Base-by-base conservation (phyloP, 768 basidiomycete genomes). In the Boletus reticuloceps region DNA sequence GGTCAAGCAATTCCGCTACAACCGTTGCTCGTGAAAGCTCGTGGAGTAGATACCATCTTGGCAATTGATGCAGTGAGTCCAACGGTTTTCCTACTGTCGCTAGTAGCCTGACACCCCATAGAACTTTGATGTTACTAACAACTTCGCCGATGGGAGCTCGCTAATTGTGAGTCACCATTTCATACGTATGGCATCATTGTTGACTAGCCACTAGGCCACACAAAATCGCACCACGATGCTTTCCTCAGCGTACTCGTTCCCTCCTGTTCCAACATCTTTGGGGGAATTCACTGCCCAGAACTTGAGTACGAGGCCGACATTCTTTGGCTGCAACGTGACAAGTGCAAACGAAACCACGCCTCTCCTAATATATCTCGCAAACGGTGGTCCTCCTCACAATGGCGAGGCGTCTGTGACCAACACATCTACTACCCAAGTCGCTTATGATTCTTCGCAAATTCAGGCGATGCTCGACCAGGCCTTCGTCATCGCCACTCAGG, bases 351-450 rank as follows among this genome's bases (percentile, higher is more conserved):
- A 57, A 1, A 69, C 67, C 39, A 75, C 74, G 10, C 82, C 83
- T 2, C 63, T 84, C 31, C 60, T 85, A n/a, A 74, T 85, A 51
- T 86, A 86, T 67, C 67, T 84, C 25, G 82, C 83, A 1, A 81
- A 80, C 61, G 80, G 81, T 31, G 79, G 76, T 7, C 67, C 75
- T 2, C 77, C 76, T 43, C 69, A 64, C 52, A 66, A 77, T 36
- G 70, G 75, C 20, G 62, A 70, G 22, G 63, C 67, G 20, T 61
- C 73, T 8, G 50, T 74, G 11, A 79, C 78, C 10, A 82, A 82
- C 69, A 75, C 72, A 0, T 61, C 72, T 8, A 79, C 77, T n/a
- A 44, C 47, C 51, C 71, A 79, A 63, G 56, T 73, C 20, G 45
- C 66, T 4, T 83, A 81, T 63, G 42, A 59, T 2, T 50, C 68